These are phyloP conservation scores for Vanilla planifolia DNA, from an alignment of 106 monocot genomes.

Conservation along the genomic window DNA sequence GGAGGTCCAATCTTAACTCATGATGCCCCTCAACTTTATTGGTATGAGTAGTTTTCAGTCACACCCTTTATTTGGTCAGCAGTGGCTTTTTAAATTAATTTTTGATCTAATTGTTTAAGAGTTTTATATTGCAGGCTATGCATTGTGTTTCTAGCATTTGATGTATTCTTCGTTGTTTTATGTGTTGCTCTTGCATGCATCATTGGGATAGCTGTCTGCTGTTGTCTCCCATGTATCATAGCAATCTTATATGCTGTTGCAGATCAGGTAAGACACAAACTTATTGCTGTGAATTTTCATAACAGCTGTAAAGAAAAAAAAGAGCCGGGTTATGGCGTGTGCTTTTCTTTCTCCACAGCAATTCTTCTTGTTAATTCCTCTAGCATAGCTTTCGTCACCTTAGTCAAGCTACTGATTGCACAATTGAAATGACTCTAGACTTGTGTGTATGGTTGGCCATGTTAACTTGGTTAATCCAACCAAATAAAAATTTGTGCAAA, in stretches of 20 bases:
- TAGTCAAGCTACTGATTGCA: too few species aligned
- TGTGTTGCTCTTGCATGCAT: slow-evolving; percentile 65
- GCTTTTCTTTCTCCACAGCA: too few species aligned
- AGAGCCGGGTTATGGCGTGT: too few species aligned
- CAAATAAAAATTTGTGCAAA: too few species aligned
- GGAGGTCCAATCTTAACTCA: slow-evolving; percentile 48
- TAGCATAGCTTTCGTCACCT: too few species aligned
- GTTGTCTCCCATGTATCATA: slow-evolving; percentile 75
- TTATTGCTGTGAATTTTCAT: too few species aligned
- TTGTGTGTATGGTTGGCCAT: too few species aligned
- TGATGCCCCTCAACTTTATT: slow-evolving; percentile 63
- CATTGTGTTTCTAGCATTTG: slow-evolving; percentile 76
- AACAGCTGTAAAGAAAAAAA: too few species aligned
- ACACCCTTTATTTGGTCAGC: not conserved
- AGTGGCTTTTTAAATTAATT: too few species aligned
- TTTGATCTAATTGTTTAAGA: slow-evolving; percentile 4
- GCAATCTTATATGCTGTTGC: slow-evolving; percentile 68
- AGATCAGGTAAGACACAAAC: slow-evolving; percentile 76
- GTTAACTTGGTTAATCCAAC: too few species aligned
- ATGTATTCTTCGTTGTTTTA: slow-evolving; percentile 71
- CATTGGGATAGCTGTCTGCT: slow-evolving; percentile 74
- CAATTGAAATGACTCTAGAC: too few species aligned
- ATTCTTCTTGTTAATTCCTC: too few species aligned
- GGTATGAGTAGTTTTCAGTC: slow-evolving; percentile 19
- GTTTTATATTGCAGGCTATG: slow-evolving; percentile 53